Evolutionary conservation across 1,284 basidiomycete genomes (phyloP).

Genomic region (Gastroboletus turbinatus): DNA sequence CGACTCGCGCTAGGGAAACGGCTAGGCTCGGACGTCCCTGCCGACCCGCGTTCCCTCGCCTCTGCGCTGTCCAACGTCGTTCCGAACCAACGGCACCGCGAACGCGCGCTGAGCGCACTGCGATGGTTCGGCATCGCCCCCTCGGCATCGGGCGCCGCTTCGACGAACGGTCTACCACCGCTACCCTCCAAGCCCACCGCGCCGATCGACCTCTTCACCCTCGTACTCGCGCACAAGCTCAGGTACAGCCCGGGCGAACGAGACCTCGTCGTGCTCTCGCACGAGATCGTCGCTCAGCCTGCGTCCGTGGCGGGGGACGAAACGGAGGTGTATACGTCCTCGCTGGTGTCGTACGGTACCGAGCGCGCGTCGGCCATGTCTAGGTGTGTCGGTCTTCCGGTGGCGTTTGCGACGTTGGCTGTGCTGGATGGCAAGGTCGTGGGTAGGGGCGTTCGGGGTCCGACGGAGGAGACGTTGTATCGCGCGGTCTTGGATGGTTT

Average conservation of each 20-base stretch:
- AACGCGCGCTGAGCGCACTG: conserved; percentile 51
- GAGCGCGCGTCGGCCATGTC: conserved; percentile 80
- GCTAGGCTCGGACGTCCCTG: conserved; percentile 30
- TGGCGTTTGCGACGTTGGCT: conserved; percentile 75
- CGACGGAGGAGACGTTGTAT: conserved; percentile 61
- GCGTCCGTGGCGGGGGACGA: conserved; percentile 25
- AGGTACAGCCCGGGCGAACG: conserved; percentile 73
- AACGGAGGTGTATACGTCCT: conserved; percentile 69
- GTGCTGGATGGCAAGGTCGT: conserved; percentile 69
- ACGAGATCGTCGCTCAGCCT: conserved; percentile 66
- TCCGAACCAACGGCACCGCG: conserved; percentile 31
- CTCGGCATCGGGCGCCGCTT: background rate
- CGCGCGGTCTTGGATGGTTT: conserved; percentile 59
- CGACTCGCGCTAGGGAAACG: conserved; percentile 36
- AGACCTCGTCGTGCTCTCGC: conserved; percentile 87
- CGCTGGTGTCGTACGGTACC: conserved; percentile 73
- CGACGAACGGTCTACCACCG: conserved; percentile 14
- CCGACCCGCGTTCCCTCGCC: conserved; percentile 35
- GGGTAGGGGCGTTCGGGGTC: conserved; percentile 64
- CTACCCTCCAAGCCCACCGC: conserved; percentile 48
- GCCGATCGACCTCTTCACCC: conserved; percentile 81
- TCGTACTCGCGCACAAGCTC: conserved; percentile 74
- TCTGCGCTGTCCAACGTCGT: conserved; percentile 45
- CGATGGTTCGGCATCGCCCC: conserved; percentile 56
- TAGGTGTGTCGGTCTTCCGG: conserved; percentile 82